Conservation (phyloP, 345 rosid genomes). For the Gossypium mustelinum region DNA sequence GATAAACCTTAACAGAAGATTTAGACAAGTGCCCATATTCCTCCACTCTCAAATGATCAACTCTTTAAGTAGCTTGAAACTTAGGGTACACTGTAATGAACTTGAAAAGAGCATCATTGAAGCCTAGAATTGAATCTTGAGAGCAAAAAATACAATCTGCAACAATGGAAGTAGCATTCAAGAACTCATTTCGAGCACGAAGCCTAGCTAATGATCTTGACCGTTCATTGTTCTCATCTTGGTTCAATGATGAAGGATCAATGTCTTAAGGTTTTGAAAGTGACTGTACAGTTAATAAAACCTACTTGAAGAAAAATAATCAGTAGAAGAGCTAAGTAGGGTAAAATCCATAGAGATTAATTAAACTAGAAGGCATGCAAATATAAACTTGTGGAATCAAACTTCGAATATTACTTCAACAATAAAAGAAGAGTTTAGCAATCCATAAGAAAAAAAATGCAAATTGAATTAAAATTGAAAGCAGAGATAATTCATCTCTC, state of each 20-base stretch:
- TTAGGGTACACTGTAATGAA: conserved; percentile 80
- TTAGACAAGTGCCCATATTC: conserved; percentile 67
- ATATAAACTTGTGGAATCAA: too few species aligned
- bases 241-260: conserved; percentile 41
- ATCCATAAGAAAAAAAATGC: too few species aligned
- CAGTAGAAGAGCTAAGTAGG: too few species aligned
- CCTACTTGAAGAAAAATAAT: too few species aligned
- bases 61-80: conserved; percentile 56
- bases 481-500: too few species aligned
- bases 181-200: conserved; percentile 70
- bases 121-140: conserved; percentile 51
- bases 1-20: conserved; percentile 66
- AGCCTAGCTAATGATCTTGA: conserved; percentile 85
- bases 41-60: conserved; percentile 61
- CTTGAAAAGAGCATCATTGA: conserved; percentile 60
- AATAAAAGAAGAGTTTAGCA: too few species aligned
- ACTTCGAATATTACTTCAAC: too few species aligned
- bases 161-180: conserved; percentile 70
- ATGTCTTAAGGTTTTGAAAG: conserved; percentile 65
- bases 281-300: conserved; percentile 12
- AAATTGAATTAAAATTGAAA: too few species aligned
- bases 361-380: too few species aligned
- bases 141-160: conserved; percentile 48
- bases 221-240: conserved; percentile 51
- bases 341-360: too few species aligned